These are phyloP conservation scores for Chlorociboria aeruginascens DNA, from an alignment of 495 filamentous ascomycete genomes.

Conservation along the genomic window DNA sequence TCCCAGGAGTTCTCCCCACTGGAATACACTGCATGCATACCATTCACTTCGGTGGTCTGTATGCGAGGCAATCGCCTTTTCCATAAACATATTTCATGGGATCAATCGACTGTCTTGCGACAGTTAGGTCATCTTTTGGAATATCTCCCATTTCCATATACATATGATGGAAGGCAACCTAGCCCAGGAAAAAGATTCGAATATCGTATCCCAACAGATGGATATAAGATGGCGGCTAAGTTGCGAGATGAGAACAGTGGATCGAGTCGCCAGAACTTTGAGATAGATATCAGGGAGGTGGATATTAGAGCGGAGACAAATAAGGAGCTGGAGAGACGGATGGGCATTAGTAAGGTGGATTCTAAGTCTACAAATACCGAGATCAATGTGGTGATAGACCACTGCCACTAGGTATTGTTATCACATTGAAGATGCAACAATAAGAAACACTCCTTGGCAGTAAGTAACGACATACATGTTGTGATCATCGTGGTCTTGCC, in stretches of 20 bases:
- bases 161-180: slow-evolving; percentile 27
- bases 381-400: too few relatives aligned
- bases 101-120: slow-evolving; percentile 68
- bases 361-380: too few relatives aligned
- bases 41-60: slow-evolving; percentile 64
- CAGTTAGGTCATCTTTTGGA: slow-evolving; percentile 64
- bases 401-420: too few relatives aligned
- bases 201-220: slow-evolving; percentile 57
- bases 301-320: background rate
- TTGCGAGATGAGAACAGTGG: slow-evolving; percentile 49
- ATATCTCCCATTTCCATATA: slow-evolving; percentile 44
- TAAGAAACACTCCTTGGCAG: too few relatives aligned
- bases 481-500: too few relatives aligned
- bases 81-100: slow-evolving; percentile 82
- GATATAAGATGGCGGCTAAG: slow-evolving; percentile 52
- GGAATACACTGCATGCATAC: slow-evolving; percentile 52
- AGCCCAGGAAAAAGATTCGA: slow-evolving; percentile 36
- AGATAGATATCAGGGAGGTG: slow-evolving; percentile 17
- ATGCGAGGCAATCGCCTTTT: slow-evolving; percentile 62
- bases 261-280: slow-evolving; percentile 54
- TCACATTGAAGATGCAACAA: too few relatives aligned
- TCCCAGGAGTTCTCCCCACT: slow-evolving; percentile 67
- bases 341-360: too few relatives aligned
- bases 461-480: too few relatives aligned
- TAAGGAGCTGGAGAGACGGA: too few relatives aligned